Base-by-base conservation (phyloP, 768 basidiomycete species). In the Phanerodontia chrysosporium region DNA sequence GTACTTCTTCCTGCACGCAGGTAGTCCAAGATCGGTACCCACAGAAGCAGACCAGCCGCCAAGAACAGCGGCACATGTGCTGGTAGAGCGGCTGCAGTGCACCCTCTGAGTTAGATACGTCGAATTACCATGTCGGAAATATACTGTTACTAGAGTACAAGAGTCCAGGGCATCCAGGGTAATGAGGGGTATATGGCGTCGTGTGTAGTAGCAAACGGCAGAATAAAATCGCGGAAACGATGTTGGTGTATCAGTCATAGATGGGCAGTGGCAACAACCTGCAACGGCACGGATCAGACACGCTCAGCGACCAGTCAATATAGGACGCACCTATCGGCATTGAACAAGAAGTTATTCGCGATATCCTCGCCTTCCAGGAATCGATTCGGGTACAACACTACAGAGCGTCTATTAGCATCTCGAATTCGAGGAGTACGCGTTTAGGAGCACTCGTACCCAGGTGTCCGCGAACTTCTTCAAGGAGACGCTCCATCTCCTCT, bases 291-390 rank as follows among this genome's bases (percentile, higher is more conserved):
- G 21, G n/a, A 2, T 45, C 65, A n/a, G 70, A 45, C 22, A 56
- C n/a, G 16, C 46, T 16, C 57, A 35, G 6, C 24, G 25, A 21
- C 28, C 42, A 21, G 32, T 16, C 16, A 35, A 35, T 45, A 44
- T 8, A n/a, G 46, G 10, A 69, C 80, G 59, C 62, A 87, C 89
- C 82, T 80, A 68, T 96, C 95, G 28, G 92, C 83, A 67, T 90
- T 92, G 75, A 96, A 96, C 60, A 97, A 74, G 76, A 97, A 96
- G 70, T 98, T 98, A 64, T 95, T 89, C 6, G 89, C 87, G 1
- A 84, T 78, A 68, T 96, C 93, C 73, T 98, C 95, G n/a, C 84
- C 90, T 72, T 98, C 95, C 60, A 98, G 68, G 76, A 98, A 98
- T 12, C 86, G 84, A 16, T 79, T 90, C 1, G 95, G 86, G 73